These are phyloP conservation scores for Boletus barrowsii DNA, from an alignment of 768 basidiomycete species.

Conservation along the genomic window DNA sequence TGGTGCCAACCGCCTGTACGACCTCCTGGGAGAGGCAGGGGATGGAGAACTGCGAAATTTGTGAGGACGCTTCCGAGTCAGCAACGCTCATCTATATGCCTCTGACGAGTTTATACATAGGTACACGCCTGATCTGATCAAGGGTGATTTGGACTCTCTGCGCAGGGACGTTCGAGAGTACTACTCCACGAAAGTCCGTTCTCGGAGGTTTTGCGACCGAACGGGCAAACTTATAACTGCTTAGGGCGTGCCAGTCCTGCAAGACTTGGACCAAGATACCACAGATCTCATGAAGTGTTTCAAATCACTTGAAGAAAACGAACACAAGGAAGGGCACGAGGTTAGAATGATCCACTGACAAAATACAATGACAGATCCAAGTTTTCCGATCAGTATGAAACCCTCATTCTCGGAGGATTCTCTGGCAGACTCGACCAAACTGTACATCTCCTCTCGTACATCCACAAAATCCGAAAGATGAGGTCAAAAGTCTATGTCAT, in stretches of 20 bases:
- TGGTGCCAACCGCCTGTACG: conserved; percentile 81
- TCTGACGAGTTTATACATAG: conserved; percentile 34
- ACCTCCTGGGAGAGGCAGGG: conserved; percentile 35
- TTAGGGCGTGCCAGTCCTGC: conserved; percentile 64
- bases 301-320: conserved; percentile 53
- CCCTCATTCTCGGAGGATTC: conserved; percentile 84
- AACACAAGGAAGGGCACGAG: conserved; percentile 38
- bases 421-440: conserved; percentile 94
- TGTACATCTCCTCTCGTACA: conserved; percentile 78
- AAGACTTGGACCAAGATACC: conserved; percentile 75
- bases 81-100: not conserved
- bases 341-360: conserved; percentile 26
- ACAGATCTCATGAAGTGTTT: conserved; percentile 98
- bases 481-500: conserved; percentile 66
- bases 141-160: conserved; percentile 92
- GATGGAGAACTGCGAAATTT: conserved; percentile 7
- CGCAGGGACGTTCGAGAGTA: conserved; percentile 67
- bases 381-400: conserved; percentile 47
- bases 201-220: not conserved
- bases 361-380: not conserved
- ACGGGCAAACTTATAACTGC: not conserved
- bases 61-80: conserved; percentile 13
- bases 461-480: conserved; percentile 72
- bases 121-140: conserved; percentile 81
- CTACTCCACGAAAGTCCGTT: conserved; percentile 58